Base-by-base conservation (phyloP, 768 basidiomycete species). In the Termitomyces sp. region DNA sequence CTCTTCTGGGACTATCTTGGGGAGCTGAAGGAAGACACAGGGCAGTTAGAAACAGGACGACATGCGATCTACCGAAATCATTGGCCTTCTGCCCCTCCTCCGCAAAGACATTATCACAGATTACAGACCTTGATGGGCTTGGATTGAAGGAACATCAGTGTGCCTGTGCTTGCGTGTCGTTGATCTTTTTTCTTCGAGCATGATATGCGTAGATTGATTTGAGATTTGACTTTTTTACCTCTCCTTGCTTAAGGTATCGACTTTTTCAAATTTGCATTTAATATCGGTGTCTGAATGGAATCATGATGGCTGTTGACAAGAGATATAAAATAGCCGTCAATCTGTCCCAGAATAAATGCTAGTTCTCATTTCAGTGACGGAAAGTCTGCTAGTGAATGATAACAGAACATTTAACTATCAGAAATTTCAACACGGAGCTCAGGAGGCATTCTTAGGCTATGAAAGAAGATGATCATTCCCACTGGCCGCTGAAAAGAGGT, bases 1-100 rank as follows among this genome's bases (percentile, higher is more conserved):
- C 64, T 75, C 20, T 42, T 59, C 2, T 76, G 72, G 68, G 76
- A 78, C 57, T 66, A 69, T 59, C 57, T 54, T 54, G 74, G 63
- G 39, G 59, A 56, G 45, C 53, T 69, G 24, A 66, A 69, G 54
- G 68, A 70, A 41, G 69, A 70, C 30, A 3, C 49, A 18, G 55
- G 59, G 41, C 66, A 66, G 30, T 61, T 67, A 24, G 65, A 64
- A 57, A 61, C 61, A 37, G 61, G 54, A 55, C 62, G 56, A 31
- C 58, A 63, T 27, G 73, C 69, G 18, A 65, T 67, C 16, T 77
- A 77, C 66, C 65, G 70, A 33, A 63, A 60, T 44, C 58, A 63
- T 16, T 69, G 69, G 65, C 45, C 54, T 27, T 58, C 57, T 42
- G 16, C 42, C 12, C 20, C 57, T 16, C 64, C 61, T 16, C 36